Evolutionary conservation across 2,329 filamentous ascomycete species (phyloP).

Genomic region (Chaetomium strumarium): DNA sequence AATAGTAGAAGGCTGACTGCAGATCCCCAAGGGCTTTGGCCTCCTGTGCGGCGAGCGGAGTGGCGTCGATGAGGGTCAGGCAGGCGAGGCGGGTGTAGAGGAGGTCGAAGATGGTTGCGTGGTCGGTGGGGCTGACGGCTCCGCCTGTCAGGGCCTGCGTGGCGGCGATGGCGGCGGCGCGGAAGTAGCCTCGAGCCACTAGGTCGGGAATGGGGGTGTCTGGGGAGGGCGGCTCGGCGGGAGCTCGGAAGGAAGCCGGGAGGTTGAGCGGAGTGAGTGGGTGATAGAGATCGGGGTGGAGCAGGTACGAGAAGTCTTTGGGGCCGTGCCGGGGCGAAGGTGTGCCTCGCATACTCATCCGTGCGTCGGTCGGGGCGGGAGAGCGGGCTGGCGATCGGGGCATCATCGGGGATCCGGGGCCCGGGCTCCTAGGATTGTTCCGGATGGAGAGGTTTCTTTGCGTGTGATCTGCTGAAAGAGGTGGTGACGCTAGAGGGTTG

Average conservation of each 20-base stretch:
- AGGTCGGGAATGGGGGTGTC: slow-evolving; percentile 63
- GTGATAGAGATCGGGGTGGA: slow-evolving; percentile 78
- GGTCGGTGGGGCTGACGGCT: slow-evolving; percentile 45
- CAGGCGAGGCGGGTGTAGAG: slow-evolving; percentile 78
- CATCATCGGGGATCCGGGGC: slow-evolving; percentile 14
- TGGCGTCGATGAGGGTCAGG: slow-evolving; percentile 71
- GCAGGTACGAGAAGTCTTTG: slow-evolving; percentile 77
- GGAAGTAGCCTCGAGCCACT: slow-evolving; percentile 68
- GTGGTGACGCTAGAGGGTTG: slow-evolving; percentile 21
- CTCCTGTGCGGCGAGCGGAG: slow-evolving; percentile 61
- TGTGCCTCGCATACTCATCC: slow-evolving; percentile 1
- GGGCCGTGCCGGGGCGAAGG: slow-evolving; percentile 30
- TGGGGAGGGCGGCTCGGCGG: slow-evolving; percentile 56
- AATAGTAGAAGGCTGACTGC: slow-evolving; percentile 49
- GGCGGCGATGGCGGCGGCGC: slow-evolving; percentile 66
- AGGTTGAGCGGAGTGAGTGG: slow-evolving; percentile 60
- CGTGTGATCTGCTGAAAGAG: slow-evolving; percentile 14
- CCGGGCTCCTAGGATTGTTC: slow-evolving; percentile 12
- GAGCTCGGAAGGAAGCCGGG: slow-evolving; percentile 61
- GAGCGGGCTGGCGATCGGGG: slow-evolving; percentile 22
- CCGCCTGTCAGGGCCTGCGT: slow-evolving; percentile 54
- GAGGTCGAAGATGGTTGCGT: slow-evolving; percentile 64
- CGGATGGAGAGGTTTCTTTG: slow-evolving; percentile 14
- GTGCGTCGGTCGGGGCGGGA: slow-evolving; percentile 15
- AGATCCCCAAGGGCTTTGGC: slow-evolving; percentile 59